Percentiles rank a stretch among this genome's conserved stretches.
Evolutionary conservation across 2,329 filamentous ascomycete species (phyloP).

Genomic region (Diaporthe capsici): DNA sequence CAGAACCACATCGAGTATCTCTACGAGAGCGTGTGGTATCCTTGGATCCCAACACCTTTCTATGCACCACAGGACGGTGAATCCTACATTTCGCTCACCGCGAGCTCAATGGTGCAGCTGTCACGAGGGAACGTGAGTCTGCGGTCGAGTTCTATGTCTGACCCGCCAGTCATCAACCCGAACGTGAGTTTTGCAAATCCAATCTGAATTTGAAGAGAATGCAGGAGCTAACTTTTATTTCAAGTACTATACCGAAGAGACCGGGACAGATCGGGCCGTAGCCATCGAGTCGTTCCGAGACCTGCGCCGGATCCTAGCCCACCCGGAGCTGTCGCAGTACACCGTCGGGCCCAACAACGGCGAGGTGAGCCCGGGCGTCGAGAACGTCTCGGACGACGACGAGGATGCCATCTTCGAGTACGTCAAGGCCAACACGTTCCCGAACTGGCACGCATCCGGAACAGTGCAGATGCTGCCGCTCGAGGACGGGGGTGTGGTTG

Average conservation of each 20-base stretch:
- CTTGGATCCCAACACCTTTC: slow-evolving; percentile 47
- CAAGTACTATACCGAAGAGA: slow-evolving; percentile 46
- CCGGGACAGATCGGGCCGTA: slow-evolving; percentile 49
- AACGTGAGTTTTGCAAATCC: slow-evolving; percentile 41
- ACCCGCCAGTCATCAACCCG: slow-evolving; percentile 45
- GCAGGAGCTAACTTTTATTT: not conserved
- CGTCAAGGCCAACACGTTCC: slow-evolving; percentile 48
- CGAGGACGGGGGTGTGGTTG: slow-evolving; percentile 56
- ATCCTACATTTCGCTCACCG: slow-evolving; percentile 47
- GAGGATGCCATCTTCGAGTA: slow-evolving; percentile 48
- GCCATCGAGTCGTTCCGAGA: slow-evolving; percentile 52
- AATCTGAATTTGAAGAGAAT: not conserved
- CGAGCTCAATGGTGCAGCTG: slow-evolving; percentile 46
- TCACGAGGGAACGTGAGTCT: slow-evolving; percentile 46
- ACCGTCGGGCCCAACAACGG: slow-evolving; percentile 46
- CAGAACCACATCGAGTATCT: slow-evolving; percentile 49
- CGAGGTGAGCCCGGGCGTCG: slow-evolving; percentile 45
- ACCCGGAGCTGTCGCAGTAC: slow-evolving; percentile 46
- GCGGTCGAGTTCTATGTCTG: slow-evolving; percentile 43
- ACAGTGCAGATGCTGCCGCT: slow-evolving; percentile 10
- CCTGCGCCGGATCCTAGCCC: slow-evolving; percentile 49
- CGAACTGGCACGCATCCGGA: slow-evolving; percentile 44
- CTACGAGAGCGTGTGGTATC: slow-evolving; percentile 48
- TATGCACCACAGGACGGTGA: slow-evolving; percentile 46
- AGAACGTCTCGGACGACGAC: slow-evolving; percentile 44